These are phyloP conservation scores for Solanum habrochaites DNA, from an alignment of 257 asterid genomes.

Conservation along the genomic window DNA sequence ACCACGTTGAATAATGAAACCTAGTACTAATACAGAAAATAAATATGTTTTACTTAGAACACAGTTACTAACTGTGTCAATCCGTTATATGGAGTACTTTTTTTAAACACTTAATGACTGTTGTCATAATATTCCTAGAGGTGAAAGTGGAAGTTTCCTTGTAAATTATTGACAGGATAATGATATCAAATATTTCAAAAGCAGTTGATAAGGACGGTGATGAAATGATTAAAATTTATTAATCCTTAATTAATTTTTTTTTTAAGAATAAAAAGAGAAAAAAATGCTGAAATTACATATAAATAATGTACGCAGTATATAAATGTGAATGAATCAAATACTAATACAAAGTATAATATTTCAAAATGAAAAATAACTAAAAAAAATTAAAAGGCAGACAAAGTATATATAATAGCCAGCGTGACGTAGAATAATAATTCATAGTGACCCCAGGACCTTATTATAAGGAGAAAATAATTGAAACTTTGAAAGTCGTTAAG, in stretches of 20 bases:
- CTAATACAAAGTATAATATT: not conserved
- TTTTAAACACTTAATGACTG: not conserved
- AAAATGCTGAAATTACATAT: not conserved
- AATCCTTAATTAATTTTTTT: not conserved
- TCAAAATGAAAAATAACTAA: no score
- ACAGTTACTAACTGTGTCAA: no score
- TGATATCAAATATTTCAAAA: no score
- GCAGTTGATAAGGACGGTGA: no score
- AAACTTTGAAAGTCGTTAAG: not conserved
- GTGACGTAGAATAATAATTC: not conserved
- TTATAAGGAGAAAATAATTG: not conserved
- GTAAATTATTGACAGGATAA: no score
- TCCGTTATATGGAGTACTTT: not conserved
- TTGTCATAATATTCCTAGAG: not conserved
- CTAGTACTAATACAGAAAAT: not conserved
- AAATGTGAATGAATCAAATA: not conserved
- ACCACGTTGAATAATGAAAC: not conserved
- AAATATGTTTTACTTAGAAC: not conserved
- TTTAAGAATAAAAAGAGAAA: not conserved
- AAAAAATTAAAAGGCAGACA: not conserved
- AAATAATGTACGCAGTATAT: not conserved
- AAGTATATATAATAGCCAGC: not conserved
- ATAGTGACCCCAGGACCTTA: not conserved
- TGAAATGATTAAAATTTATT: no score
- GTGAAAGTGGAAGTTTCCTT: not conserved